phyloP scores from a whole-genome alignment of 352 stramenopile genomes.

The Phytophthora citricola region DNA sequence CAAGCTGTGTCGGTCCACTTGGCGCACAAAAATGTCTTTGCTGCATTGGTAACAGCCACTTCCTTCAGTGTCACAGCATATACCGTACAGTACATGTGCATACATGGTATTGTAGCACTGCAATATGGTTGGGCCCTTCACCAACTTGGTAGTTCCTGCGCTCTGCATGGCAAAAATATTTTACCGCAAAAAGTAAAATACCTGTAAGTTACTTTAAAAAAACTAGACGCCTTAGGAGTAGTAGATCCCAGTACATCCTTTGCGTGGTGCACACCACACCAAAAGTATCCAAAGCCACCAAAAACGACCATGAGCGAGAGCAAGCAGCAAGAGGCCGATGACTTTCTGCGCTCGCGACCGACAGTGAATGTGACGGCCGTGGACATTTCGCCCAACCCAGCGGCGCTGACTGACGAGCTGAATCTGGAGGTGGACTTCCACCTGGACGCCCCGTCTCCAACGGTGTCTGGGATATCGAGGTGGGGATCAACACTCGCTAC shows the following conservation, averaged over 20 bases:
- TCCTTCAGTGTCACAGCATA: conserved; percentile 10
- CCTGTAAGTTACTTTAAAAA: not conserved
- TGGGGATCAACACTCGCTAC: conserved; percentile 20
- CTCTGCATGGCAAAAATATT: too few relatives aligned
- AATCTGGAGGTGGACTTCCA: conserved; percentile 86
- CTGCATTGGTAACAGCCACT: conserved; percentile 22
- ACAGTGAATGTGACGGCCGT: conserved; percentile 75
- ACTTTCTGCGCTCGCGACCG: conserved; percentile 55
- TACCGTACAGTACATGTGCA: too few relatives aligned
- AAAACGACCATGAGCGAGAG: conserved; percentile 70
- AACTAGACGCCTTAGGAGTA: too few relatives aligned
- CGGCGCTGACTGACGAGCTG: conserved; percentile 73
- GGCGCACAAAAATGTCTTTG: conserved; percentile 11
- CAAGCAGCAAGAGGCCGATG: conserved; percentile 52
- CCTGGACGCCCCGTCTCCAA: conserved; percentile 65
- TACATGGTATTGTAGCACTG: not conserved
- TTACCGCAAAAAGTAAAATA: not conserved
- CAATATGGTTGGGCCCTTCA: not conserved
- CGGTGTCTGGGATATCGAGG: conserved; percentile 83
- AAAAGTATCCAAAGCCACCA: conserved; percentile 19
- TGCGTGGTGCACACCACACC: not conserved
- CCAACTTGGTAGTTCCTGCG: too few relatives aligned
- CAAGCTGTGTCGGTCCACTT: conserved; percentile 14
- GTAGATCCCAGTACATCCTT: too few relatives aligned
- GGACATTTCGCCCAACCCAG: conserved; percentile 86